Conservation (phyloP, 371 early-diverging fungal species). For the Rhizopus arrhizus region DNA sequence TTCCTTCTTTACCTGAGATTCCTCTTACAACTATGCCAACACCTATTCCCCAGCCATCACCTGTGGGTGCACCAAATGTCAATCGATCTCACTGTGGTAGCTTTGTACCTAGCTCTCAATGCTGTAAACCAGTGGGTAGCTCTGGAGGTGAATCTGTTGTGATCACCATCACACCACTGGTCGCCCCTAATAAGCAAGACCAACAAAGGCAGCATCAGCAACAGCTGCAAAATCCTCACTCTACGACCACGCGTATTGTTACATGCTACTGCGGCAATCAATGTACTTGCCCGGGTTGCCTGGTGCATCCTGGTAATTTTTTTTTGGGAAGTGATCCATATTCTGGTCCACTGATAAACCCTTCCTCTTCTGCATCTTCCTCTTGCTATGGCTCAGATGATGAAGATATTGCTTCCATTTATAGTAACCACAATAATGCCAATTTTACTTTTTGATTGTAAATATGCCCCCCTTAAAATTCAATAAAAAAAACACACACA, state of each 20-base stretch:
- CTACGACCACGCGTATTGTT: constrained; percentile 20
- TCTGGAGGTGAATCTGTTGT: constrained; percentile 43
- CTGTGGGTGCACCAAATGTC: neutral
- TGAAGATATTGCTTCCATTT: constrained; percentile 22
- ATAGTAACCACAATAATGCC: constrained; percentile 6
- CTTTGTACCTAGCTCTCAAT: constrained; percentile 26
- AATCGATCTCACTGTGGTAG: constrained; percentile 32
- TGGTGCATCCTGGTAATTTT: constrained; percentile 26
- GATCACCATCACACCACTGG: constrained; percentile 50
- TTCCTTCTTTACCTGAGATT: neutral
- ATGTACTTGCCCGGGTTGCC: constrained; percentile 29
- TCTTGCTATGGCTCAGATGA: constrained; percentile 41
- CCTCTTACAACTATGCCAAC: neutral
- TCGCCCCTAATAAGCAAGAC: constrained; percentile 3
- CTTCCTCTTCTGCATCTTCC: constrained; percentile 30
- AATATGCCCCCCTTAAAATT: neutral
- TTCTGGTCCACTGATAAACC: constrained; percentile 23
- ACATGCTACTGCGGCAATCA: constrained; percentile 26
- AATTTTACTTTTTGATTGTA: constrained; percentile 10
- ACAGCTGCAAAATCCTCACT: neutral
- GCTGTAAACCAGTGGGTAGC: constrained; percentile 13
- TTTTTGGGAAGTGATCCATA: constrained; percentile 37
- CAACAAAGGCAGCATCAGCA: neutral
- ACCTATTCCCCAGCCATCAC: neutral
- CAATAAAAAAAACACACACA: constrained; percentile 4